Conservation (phyloP, 495 filamentous ascomycete species). For the Neurospora cerealis region DNA sequence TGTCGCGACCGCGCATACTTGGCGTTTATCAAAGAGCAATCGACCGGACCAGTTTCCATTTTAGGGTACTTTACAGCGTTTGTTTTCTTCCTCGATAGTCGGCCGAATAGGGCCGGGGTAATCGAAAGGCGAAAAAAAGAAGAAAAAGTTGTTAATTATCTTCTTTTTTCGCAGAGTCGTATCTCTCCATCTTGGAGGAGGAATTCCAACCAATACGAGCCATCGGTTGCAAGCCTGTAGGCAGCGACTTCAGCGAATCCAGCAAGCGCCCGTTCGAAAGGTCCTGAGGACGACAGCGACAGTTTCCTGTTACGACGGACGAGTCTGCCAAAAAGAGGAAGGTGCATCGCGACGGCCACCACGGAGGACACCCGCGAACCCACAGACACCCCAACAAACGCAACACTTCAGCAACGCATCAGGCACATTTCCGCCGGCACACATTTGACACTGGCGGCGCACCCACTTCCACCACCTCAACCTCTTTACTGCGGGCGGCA, state of each 20-base stretch:
- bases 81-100: neutral
- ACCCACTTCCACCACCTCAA: neutral
- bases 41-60: neutral
- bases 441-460: neutral
- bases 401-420: neutral
- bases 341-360: constrained; percentile 9
- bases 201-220: neutral
- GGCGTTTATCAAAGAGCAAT: neutral
- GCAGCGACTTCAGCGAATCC: constrained; percentile 1
- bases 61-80: neutral
- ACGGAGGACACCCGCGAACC: neutral
- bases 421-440: neutral
- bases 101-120: neutral
- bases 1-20: neutral
- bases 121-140: neutral
- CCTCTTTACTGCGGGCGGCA: neutral
- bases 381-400: constrained; percentile 1
- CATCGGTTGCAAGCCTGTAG: neutral
- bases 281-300: neutral
- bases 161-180: neutral
- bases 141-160: neutral
- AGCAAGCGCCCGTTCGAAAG: constrained; percentile 14
- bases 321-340: constrained; percentile 19
- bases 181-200: neutral
- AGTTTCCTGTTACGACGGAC: constrained; percentile 11